Base-by-base conservation (phyloP, 225 moss, liverwort and hornwort genomes). In the Marchantia paleacea region DNA sequence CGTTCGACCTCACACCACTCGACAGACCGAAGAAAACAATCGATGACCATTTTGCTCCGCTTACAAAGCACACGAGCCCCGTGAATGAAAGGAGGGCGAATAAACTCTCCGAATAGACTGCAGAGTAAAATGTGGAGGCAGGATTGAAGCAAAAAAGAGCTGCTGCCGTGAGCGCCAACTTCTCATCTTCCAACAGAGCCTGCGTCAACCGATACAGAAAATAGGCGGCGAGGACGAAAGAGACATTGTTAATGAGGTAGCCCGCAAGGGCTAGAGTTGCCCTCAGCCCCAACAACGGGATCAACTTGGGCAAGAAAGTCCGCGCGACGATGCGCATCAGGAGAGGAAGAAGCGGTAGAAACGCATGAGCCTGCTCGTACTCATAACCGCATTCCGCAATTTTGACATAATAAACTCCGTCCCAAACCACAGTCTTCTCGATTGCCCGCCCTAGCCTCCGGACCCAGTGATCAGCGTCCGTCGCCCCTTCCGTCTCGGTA, bases 361-460 rank as follows among this genome's bases (percentile, higher is more conserved):
- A 99, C 55, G 99, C 99, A 84, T 92, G 89, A 20, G 81, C 79
- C 80, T 99, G 99, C 82, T 99, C 99, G 53, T 94, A 95, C 73
- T 99, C 99, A 62, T 99, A 99, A 26, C 99, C 99, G 80, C 99
- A 99, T 74, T 95, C 92, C 4, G 95, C 95, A 84, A 95, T 95
- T 62, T 91, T 89, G 60, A 99, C 79, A 80, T 91, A 95, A 82
- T 91, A 93, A 5, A 99, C 95, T 74, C 89, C 82, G 86, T 99
- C 97, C 97, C 97, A 99, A 70, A 95, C 95, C 20, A 99, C 63
- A 0, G 83, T 75, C 52, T 83, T 85, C 90, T 99, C 94, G 28
- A 99, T 78, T 8, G 86, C 88, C 78, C 70, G 81, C 57, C 95
- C 92, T 52, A 99, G 39, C 6, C 26, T 51, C 54, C 26, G 69